These are phyloP conservation scores for Saccharomycopsis sp. DNA, from an alignment of 805 yeast genomes.

Conservation along the genomic window DNA sequence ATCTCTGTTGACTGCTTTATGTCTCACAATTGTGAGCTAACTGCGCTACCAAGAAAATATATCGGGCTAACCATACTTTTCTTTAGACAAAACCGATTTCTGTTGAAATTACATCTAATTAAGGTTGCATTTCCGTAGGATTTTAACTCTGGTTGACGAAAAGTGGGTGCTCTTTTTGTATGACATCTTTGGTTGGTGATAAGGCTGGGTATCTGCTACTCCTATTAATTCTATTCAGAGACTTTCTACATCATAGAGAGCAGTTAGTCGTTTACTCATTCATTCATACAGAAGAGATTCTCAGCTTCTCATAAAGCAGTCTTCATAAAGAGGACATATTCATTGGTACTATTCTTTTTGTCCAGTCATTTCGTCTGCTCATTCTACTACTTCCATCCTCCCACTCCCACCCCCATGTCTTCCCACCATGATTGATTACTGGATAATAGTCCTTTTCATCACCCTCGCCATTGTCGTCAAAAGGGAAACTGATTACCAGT, in stretches of 20 bases:
- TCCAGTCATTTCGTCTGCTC: too few relatives aligned
- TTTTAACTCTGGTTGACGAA: neutral
- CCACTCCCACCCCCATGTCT: neutral
- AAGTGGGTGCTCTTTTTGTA: neutral
- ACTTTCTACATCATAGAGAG: too few relatives aligned
- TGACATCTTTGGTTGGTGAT: neutral
- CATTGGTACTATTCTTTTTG: too few relatives aligned
- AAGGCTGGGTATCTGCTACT: too few relatives aligned
- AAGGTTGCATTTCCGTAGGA: neutral
- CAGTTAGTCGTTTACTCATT: too few relatives aligned
- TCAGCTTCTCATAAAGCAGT: too few relatives aligned
- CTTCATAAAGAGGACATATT: too few relatives aligned
- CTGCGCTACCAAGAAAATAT: neutral
- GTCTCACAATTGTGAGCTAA: neutral
- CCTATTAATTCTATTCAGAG: too few relatives aligned
- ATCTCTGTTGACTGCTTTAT: neutral
- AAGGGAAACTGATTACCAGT: slow-evolving; percentile 7
- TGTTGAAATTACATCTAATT: neutral
- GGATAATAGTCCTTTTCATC: slow-evolving; percentile 4
- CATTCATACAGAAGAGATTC: too few relatives aligned
- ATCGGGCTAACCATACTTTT: neutral
- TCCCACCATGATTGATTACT: slow-evolving; percentile 5
- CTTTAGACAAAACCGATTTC: neutral
- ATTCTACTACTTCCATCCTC: neutral
- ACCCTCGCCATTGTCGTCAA: slow-evolving; percentile 4